Conservation (phyloP, 2,329 filamentous ascomycete species). For the Colletotrichum theobromicola region DNA sequence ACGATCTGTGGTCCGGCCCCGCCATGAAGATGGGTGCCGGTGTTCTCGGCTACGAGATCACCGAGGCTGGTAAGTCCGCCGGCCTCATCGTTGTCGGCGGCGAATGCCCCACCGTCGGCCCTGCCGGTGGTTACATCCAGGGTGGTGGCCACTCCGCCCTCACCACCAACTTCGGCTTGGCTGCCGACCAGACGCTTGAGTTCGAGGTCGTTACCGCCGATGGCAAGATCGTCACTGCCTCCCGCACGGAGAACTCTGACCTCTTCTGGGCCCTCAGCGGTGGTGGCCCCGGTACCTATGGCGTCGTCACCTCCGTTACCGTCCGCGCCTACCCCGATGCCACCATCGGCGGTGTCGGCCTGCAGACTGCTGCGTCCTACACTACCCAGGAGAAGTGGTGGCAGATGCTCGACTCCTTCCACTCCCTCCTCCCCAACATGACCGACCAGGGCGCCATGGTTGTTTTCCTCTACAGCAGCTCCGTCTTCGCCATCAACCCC, state of each 20-base stretch:
- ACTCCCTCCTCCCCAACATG: conserved; percentile 45
- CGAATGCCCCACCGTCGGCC: conserved; percentile 58
- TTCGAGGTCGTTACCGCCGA: conserved; percentile 60
- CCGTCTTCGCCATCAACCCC: conserved; percentile 50
- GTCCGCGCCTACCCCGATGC: conserved; percentile 52
- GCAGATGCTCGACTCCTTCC: conserved; percentile 49
- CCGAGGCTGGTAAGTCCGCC: conserved; percentile 7
- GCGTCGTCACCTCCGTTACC: conserved; percentile 60
- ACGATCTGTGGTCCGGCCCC: conserved; percentile 49
- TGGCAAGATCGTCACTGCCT: conserved; percentile 54
- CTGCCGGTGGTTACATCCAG: conserved; percentile 64
- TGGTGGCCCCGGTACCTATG: conserved; percentile 65
- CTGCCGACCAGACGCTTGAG: conserved; percentile 62
- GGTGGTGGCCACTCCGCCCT: conserved; percentile 65
- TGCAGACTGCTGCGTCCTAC: conserved; percentile 32
- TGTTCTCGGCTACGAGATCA: conserved; percentile 51
- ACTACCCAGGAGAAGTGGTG: conserved; percentile 48
- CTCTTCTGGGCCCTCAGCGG: conserved; percentile 69
- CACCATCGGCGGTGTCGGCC: conserved; percentile 45
- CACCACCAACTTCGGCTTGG: conserved; percentile 59
- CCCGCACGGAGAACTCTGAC: conserved; percentile 52
- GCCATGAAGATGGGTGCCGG: conserved; percentile 60
- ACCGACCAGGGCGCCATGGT: conserved; percentile 55
- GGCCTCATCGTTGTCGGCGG: conserved; percentile 47
- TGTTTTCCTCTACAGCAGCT: conserved; percentile 53